phyloP scores from a whole-genome alignment of 768 basidiomycete genomes.

The Hemileccinum impolitum region DNA sequence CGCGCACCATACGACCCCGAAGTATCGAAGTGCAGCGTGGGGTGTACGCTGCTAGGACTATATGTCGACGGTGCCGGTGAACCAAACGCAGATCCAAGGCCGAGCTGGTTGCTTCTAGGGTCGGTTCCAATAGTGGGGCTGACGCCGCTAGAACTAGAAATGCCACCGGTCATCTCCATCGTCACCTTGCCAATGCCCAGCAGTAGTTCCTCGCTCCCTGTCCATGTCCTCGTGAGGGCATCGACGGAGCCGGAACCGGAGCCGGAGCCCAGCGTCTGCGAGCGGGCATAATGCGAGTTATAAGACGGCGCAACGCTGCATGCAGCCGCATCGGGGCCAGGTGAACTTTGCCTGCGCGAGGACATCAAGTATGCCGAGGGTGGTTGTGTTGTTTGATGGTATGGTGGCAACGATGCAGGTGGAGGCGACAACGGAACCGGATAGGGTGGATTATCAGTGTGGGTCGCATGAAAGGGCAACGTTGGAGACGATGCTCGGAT shows the following conservation, averaged over 20 bases:
- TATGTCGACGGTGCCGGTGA: slow-evolving; percentile 21
- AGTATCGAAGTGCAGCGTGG: slow-evolving; percentile 11
- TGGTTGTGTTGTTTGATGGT: slow-evolving; percentile 14
- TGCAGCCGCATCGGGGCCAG: slow-evolving; percentile 25
- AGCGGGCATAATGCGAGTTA: slow-evolving; percentile 26
- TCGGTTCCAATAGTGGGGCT: slow-evolving; percentile 6
- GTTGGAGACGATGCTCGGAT: slow-evolving; percentile 24
- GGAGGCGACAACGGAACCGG: slow-evolving; percentile 25
- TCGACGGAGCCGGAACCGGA: slow-evolving; percentile 26
- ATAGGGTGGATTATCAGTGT: slow-evolving; percentile 15
- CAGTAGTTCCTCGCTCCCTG: slow-evolving; percentile 31
- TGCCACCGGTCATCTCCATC: slow-evolving; percentile 5
- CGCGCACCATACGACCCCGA: slow-evolving; percentile 19
- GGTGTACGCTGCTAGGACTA: slow-evolving; percentile 14
- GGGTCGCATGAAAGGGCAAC: slow-evolving; percentile 15
- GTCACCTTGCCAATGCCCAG: slow-evolving; percentile 15
- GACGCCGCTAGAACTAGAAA: slow-evolving; percentile 7
- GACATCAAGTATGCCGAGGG: slow-evolving; percentile 24
- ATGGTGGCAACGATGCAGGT: background rate
- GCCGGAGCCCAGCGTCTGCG: slow-evolving; percentile 28
- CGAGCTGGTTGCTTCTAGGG: slow-evolving; percentile 6
- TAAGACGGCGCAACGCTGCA: slow-evolving; percentile 26
- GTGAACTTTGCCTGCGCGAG: slow-evolving; percentile 21
- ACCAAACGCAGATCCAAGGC: slow-evolving; percentile 31
- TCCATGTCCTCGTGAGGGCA: slow-evolving; percentile 25